Evolutionary conservation across 139 green algal species (phyloP), one percentile per base, ranked within the genome.

Genomic region (Chlamydomonas sp.): DNA sequence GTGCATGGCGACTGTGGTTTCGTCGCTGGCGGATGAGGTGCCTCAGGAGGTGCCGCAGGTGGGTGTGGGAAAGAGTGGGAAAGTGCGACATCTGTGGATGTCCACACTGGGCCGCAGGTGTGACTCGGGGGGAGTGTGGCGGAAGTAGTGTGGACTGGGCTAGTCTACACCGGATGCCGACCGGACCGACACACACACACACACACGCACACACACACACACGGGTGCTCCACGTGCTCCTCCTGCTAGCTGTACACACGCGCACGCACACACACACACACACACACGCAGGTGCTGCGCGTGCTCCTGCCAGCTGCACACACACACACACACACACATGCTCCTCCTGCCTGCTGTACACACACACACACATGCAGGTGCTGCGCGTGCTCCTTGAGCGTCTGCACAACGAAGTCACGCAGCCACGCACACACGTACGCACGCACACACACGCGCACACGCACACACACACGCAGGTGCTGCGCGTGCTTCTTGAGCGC

Each of bases 401-500:
- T n/a, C n/a, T n/a, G n/a, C n/a, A n/a, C n/a, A n/a, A n/a, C n/a
- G n/a, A n/a, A n/a, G n/a, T n/a, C 43, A 54, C 16, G 20, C 43
- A 54, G 43, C 13, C 43, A 54, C 16, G 20, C 43, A 54, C 13
- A 54, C 43, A 54, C 16, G 16, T 20, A 54, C 20, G 43, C 16
- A 26, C 43, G 13, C 16, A 26, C 20, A 26, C 16, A 6, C 60
- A 26, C 16, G 43, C 20, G 20, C 16, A 54, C 49, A 30, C 30
- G 38, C 24, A 69, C 68, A 22, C 70, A 54, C 16, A 54, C 43
- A 54, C 16, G 20, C 43, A 54, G 34, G 35, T 58, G 33, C 73
- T 95, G 69, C 62, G 74, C 16, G 47, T 93, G 58, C 76, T 98
- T 69, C 77, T 98, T 66, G 84, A 98, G 6, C 81, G 90, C 16